Percentiles rank a stretch among this genome's conserved stretches.
Evolutionary conservation across 257 asterid genomes (phyloP).

Genomic region (Craterostigma plantagineum): DNA sequence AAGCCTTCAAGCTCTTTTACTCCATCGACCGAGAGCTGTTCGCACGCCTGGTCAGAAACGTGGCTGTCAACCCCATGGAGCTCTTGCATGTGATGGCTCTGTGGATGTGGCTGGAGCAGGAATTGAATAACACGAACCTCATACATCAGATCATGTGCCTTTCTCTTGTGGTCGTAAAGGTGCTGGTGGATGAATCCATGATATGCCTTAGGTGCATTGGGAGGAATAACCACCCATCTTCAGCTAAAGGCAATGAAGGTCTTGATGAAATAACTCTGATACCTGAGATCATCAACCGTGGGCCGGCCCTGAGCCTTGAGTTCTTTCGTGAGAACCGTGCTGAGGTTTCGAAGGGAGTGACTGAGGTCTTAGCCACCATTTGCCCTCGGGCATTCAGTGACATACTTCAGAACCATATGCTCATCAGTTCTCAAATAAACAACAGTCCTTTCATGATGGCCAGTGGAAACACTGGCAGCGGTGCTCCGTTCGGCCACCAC

Average conservation of each 20-base stretch:
- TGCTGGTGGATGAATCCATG: slow-evolving; percentile 22
- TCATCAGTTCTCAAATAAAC: too few relatives aligned
- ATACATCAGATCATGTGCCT: slow-evolving; percentile 16
- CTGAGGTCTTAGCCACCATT: not conserved
- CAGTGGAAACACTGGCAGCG: too few relatives aligned
- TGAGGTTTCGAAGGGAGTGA: not conserved
- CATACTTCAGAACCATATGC: not conserved
- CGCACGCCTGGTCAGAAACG: slow-evolving; percentile 11
- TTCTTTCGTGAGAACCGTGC: not conserved
- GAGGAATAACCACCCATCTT: slow-evolving; percentile 9
- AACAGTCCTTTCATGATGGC: too few relatives aligned
- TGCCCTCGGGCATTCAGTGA: slow-evolving; percentile 3
- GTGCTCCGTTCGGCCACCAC: too few relatives aligned
- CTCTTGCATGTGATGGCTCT: slow-evolving; percentile 40
- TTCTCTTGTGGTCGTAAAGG: slow-evolving; percentile 14
- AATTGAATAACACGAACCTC: slow-evolving; percentile 9
- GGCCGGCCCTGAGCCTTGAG: not conserved
- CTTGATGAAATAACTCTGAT: not conserved
- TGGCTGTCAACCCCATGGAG: slow-evolving; percentile 33
- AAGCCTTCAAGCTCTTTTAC: slow-evolving; percentile 33
- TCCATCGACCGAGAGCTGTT: slow-evolving; percentile 29
- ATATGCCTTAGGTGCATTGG: slow-evolving; percentile 20
- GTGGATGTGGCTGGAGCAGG: slow-evolving; percentile 39
- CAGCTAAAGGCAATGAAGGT: not conserved
- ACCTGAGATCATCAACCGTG: not conserved